These are phyloP conservation scores for Amanita fuliginea DNA, from an alignment of 768 basidiomycete species.

Conservation along the genomic window DNA sequence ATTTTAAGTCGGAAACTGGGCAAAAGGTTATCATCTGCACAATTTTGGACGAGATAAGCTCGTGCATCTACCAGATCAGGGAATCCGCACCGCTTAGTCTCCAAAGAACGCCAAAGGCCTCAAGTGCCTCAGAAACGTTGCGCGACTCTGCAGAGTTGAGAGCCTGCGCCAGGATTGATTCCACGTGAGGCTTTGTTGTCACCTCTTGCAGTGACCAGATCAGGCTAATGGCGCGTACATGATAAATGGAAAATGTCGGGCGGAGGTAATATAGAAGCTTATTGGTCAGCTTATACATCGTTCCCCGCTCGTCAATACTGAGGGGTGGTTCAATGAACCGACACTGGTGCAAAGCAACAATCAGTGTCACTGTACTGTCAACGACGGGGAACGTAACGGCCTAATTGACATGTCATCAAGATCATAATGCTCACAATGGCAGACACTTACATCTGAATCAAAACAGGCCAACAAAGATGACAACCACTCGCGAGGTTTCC, in stretches of 20 bases:
- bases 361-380: constrained; percentile 48
- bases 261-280: constrained; percentile 69
- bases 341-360: constrained; percentile 44
- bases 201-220: constrained; percentile 71
- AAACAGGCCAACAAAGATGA: constrained; percentile 32
- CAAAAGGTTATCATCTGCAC: constrained; percentile 62
- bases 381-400: constrained; percentile 53
- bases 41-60: not conserved
- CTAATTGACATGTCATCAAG: constrained; percentile 22
- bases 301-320: constrained; percentile 40
- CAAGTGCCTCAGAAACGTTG: constrained; percentile 49
- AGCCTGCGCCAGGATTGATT: constrained; percentile 67
- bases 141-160: constrained; percentile 45
- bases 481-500: constrained; percentile 63
- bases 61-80: not conserved
- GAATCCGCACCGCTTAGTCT: constrained; percentile 58
- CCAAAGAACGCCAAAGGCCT: constrained; percentile 92
- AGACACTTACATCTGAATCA: constrained; percentile 41
- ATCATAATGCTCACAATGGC: not conserved
- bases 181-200: constrained; percentile 50
- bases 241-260: constrained; percentile 56
- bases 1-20: constrained; percentile 79
- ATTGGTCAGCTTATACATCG: constrained; percentile 49
- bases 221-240: constrained; percentile 69
- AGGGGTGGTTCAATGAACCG: constrained; percentile 40